Base-by-base conservation (phyloP, 148 eudicot genomes). In the Pharnaceum exiguum region DNA sequence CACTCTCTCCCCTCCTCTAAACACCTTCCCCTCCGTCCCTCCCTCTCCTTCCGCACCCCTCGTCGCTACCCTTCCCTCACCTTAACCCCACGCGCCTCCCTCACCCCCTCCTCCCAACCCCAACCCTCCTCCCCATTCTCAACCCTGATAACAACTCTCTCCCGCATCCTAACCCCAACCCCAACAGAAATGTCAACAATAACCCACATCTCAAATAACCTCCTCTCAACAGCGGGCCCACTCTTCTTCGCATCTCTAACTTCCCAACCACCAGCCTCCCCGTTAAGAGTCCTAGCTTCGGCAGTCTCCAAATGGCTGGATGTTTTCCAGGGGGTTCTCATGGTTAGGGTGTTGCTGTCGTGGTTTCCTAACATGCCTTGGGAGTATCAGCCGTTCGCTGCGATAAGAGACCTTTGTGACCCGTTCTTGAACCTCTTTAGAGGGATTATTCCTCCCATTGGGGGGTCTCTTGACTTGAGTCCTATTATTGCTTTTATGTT, bases 341-440 rank as follows among this genome's bases (percentile, higher is more conserved):
- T 87, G 88, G 84, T 87, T 75, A 69, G 96, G 83, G 82, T 87
- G 73, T 69, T 87, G 66, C 75, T 87, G 6, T 82, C 86, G 38
- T 87, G 96, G 96, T 87, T 87, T 22, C 90, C 90, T 29, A 76
- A 76, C 50, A 81, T 83, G 12, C 96, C 96, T 0, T 87, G 96
- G 96, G 96, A 87, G 13, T 58, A 77, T 33, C 96, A 84, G 72
- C 96, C 96, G 0, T 62, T 87, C 19, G 73, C 86, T n/a, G 96
- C 91, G 0, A 71, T 87, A 62, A 67, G 86, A 67, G 91, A 87
- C 19, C 63, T 87, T 43, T 84, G 90, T 56, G 96, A 87, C 57
- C 96, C 96, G 0, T 87, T 73, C 55, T 63, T 87, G 80, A 82
- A 66, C 46, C 60, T 87, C 23, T 84, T 82, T 35, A 71, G 88